Percentiles rank a stretch among this genome's conserved stretches.
phyloP scores from a whole-genome alignment of 306 rosid species.

The Arachis stenosperma region DNA sequence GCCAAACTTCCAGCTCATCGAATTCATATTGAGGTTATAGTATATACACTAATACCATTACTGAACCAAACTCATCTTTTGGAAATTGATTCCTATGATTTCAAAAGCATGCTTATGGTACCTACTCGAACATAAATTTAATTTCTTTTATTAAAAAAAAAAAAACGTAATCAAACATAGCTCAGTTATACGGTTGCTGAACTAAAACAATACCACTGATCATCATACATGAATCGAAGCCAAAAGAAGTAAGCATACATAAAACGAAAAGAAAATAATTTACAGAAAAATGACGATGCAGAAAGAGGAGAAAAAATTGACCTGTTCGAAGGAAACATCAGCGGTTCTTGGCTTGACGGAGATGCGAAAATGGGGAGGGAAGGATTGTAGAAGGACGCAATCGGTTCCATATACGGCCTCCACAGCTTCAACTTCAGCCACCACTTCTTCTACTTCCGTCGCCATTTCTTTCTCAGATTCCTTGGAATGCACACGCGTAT shows the following conservation, averaged over 20 bases:
- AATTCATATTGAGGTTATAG: background rate
- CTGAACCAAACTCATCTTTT: background rate
- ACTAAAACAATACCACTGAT: background rate
- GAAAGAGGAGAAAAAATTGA: slow-evolving; percentile 5
- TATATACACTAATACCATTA: background rate
- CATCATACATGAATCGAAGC: background rate
- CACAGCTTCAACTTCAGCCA: slow-evolving; percentile 72
- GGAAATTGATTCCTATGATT: background rate
- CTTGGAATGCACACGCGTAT: too few relatives aligned
- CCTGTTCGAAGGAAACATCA: slow-evolving; percentile 81
- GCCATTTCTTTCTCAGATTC: slow-evolving; percentile 31
- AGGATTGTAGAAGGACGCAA: slow-evolving; percentile 53
- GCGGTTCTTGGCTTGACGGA: slow-evolving; percentile 85
- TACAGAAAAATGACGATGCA: background rate
- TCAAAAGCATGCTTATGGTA: slow-evolving; percentile 2
- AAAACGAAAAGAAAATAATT: background rate
- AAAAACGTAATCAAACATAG: background rate
- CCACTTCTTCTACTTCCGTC: slow-evolving; percentile 55
- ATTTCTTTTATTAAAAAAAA: background rate
- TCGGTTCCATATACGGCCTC: slow-evolving; percentile 73
- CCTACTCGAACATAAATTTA: background rate
- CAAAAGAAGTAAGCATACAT: background rate
- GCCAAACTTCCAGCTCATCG: slow-evolving; percentile 14
- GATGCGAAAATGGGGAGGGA: slow-evolving; percentile 74
- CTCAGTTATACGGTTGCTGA: background rate